Percentiles rank a stretch among this genome's conserved stretches.
Evolutionary conservation across 2,329 filamentous ascomycete species (phyloP).

Genomic region (Zymoseptoria pseudotritici): DNA sequence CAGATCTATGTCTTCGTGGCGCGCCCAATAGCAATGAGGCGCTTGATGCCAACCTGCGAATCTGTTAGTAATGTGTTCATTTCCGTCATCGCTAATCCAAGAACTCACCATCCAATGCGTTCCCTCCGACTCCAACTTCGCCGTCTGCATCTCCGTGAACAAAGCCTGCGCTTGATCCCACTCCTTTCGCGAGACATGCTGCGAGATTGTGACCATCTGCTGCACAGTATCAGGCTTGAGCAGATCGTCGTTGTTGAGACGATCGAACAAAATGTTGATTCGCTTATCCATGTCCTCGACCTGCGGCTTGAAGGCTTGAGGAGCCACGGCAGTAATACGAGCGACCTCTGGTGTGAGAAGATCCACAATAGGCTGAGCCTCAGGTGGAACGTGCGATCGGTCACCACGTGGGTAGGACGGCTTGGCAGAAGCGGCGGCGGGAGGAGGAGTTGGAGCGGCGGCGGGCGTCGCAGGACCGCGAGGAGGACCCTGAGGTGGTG

Average conservation of each 20-base stretch:
- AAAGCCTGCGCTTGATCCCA: constrained; percentile 40
- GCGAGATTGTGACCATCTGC: constrained; percentile 52
- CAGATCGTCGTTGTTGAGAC: constrained; percentile 91
- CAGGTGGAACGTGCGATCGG: constrained; percentile 75
- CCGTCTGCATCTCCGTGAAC: constrained; percentile 41
- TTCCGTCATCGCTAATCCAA: background rate
- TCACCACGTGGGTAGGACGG: constrained; percentile 57
- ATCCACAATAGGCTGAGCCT: constrained; percentile 71
- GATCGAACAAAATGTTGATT: constrained; percentile 84
- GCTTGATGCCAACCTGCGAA: constrained; percentile 32
- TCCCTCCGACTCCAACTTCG: constrained; percentile 41
- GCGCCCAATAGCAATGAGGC: constrained; percentile 33
- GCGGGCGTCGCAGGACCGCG: constrained; percentile 29
- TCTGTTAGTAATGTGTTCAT: constrained; percentile 4
- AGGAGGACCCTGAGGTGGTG: constrained; percentile 38
- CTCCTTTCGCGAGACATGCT: constrained; percentile 34
- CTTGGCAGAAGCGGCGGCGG: constrained; percentile 12
- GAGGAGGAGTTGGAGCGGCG: constrained; percentile 22
- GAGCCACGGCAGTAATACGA: constrained; percentile 77
- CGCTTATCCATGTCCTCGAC: constrained; percentile 93
- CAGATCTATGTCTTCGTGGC: constrained; percentile 23
- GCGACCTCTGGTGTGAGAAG: constrained; percentile 79
- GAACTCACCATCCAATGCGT: constrained; percentile 45
- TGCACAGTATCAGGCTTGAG: constrained; percentile 71
- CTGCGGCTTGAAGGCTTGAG: constrained; percentile 76